Percentiles rank a stretch among this genome's conserved stretches.
Conservation (phyloP, 306 rosid species). For the Inga laurina region DNA sequence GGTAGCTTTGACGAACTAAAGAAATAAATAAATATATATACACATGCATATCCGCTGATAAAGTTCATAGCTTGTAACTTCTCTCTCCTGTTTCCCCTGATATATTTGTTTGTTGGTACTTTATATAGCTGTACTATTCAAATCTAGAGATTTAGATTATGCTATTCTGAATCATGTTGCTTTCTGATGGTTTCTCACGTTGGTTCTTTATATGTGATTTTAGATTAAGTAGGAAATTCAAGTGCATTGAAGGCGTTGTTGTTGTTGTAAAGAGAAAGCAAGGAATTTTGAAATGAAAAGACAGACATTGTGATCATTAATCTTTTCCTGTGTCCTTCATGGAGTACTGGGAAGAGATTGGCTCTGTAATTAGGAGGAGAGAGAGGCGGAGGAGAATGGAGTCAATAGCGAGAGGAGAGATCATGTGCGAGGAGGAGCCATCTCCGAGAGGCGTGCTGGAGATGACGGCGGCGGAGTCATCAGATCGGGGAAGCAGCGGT, state of each 20-base stretch:
- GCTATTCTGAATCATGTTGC: too few species aligned
- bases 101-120: too few species aligned
- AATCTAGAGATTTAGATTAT: too few species aligned
- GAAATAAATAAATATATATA: neutral
- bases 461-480: constrained; percentile 37
- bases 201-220: neutral
- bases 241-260: neutral
- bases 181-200: neutral
- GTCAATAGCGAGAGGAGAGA: neutral
- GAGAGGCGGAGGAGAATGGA: neutral
- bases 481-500: constrained; percentile 43
- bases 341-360: neutral
- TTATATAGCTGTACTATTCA: too few species aligned
- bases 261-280: neutral
- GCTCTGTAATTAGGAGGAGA: neutral
- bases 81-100: neutral
- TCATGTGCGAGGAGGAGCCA: constrained; percentile 29
- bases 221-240: neutral
- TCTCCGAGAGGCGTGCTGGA: constrained; percentile 82
- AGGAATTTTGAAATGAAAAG: neutral
- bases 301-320: neutral
- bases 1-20: neutral
- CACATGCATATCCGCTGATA: neutral
- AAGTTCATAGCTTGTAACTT: neutral
- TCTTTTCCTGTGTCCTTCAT: neutral